Base-by-base conservation (phyloP, 139 green algal genomes). In the Chlamydomonas incerta region DNA sequence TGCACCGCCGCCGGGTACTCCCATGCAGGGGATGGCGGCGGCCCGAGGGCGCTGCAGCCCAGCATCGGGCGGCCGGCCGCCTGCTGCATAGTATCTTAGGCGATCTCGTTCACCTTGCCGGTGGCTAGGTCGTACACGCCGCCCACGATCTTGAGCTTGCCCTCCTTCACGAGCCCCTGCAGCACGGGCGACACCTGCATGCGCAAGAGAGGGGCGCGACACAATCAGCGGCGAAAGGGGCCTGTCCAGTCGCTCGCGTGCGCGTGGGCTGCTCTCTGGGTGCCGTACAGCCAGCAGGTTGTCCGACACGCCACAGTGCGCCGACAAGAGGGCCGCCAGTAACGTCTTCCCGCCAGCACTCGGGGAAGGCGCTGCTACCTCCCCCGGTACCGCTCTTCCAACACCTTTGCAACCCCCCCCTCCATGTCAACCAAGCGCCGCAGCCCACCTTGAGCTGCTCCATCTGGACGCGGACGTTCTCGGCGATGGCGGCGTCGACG, bases 141-240 rank as follows among this genome's bases (percentile, higher is more conserved):
- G 62, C 62, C 62, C 62, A 68, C 62, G 62, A 68, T 68, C 62
- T 68, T 68, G 26, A 68, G 62, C 62, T 68, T 68, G 62, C 62
- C 62, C 62, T 68, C 62, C 62, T 68, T 68, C 62, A 68, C 62
- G 26, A 68, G 62, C 62, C 62, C 62, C 62, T 68, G 62, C 62
- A 68, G 62, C 62, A 68, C 62, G 62, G 62, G 62, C 62, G 62
- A 68, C 62, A 68, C 62, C 62, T 68, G 62, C 62, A 33, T 31
- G 62, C 62, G 62, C 24, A 66, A 68, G 26, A 4, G 3, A 23
- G 62, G 10, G 26, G n/a, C n/a, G 55, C 55, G 55, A 2, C 26
- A 68, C 24, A 68, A 10, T 31, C 62, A 33, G 62, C 62, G 17
- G 2, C 8, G 20, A 62, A 50, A 8, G 8, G 41, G 41, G 41